These are phyloP conservation scores for Scheffersomyces parashehatae DNA, from an alignment of 1,139 yeast species.

Conservation along the genomic window DNA sequence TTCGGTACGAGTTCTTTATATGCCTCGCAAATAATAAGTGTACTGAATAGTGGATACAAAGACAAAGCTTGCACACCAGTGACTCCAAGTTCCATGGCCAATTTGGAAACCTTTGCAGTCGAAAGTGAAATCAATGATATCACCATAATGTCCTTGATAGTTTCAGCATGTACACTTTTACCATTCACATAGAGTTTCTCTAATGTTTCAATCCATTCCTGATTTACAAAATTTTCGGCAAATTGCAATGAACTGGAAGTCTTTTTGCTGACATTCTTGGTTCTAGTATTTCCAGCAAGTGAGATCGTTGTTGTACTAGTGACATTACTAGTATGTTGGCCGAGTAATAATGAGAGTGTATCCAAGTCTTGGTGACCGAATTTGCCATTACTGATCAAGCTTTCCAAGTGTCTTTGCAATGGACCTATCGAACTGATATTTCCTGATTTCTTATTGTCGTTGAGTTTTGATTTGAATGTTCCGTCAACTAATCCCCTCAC, in stretches of 20 bases:
- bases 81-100: slow-evolving; percentile 47
- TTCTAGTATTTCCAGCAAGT: slow-evolving; percentile 6
- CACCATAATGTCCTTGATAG: slow-evolving; percentile 50
- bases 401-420: slow-evolving; percentile 47
- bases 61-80: slow-evolving; percentile 39
- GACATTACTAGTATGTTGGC: slow-evolving; percentile 26
- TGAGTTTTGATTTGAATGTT: slow-evolving; percentile 44
- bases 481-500: slow-evolving; percentile 62
- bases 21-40: slow-evolving; percentile 47
- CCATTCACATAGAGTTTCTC: slow-evolving; percentile 62
- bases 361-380: slow-evolving; percentile 46
- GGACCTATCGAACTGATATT: slow-evolving; percentile 46
- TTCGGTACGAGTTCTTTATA: slow-evolving; percentile 50
- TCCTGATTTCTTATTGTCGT: slow-evolving; percentile 53
- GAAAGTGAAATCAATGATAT: slow-evolving; percentile 55
- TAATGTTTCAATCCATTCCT: slow-evolving; percentile 57
- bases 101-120: slow-evolving; percentile 40
- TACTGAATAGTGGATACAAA: slow-evolving; percentile 54
- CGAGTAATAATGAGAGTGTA: slow-evolving; percentile 44
- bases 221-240: slow-evolving; percentile 54
- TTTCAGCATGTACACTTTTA: slow-evolving; percentile 47
- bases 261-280: slow-evolving; percentile 18
- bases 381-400: slow-evolving; percentile 43
- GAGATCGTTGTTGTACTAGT: slow-evolving; percentile 9
- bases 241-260: slow-evolving; percentile 32